These are phyloP conservation scores for Syzygium aromaticum DNA, from an alignment of 345 rosid species.

Conservation along the genomic window DNA sequence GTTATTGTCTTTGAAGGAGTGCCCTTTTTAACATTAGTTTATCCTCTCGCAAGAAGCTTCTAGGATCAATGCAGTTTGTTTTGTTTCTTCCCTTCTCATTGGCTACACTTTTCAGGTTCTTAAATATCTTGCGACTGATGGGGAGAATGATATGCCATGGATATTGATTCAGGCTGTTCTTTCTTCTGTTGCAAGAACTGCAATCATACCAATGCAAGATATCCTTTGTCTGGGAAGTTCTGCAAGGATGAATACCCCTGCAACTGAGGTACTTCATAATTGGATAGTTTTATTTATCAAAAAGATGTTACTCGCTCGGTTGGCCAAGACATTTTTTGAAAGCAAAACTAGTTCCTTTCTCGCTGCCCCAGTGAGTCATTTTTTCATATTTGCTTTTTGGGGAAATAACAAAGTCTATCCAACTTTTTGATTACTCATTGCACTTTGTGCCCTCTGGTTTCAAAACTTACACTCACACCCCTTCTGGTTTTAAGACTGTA, in stretches of 20 bases:
- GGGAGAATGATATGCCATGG: constrained; percentile 55
- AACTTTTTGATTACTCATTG: not conserved
- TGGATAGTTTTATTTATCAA: not conserved
- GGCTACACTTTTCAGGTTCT: constrained; percentile 33
- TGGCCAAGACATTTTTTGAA: not conserved
- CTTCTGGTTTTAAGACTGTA: not conserved
- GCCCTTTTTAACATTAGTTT: not conserved
- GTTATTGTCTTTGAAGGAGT: constrained; percentile 10
- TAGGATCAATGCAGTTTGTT: not conserved
- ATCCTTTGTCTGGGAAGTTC: constrained; percentile 69
- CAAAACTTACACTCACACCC: not conserved
- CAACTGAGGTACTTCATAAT: constrained; percentile 51
- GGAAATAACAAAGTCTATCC: not conserved
- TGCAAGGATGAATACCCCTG: constrained; percentile 90
- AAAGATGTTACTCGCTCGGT: not conserved
- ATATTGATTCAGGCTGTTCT: constrained; percentile 48
- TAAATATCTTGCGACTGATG: constrained; percentile 49
- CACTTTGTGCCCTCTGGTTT: not conserved
- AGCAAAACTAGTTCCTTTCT: not conserved
- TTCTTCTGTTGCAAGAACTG: constrained; percentile 68
- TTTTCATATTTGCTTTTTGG: not conserved
- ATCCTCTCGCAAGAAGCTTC: not conserved
- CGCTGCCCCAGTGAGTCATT: not conserved
- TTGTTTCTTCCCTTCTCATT: not conserved
- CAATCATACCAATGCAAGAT: constrained; percentile 87